Percentiles rank a stretch among this genome's conserved stretches.
phyloP scores from a whole-genome alignment of 2,329 filamentous ascomycete species.

The Phialophora tarda region DNA sequence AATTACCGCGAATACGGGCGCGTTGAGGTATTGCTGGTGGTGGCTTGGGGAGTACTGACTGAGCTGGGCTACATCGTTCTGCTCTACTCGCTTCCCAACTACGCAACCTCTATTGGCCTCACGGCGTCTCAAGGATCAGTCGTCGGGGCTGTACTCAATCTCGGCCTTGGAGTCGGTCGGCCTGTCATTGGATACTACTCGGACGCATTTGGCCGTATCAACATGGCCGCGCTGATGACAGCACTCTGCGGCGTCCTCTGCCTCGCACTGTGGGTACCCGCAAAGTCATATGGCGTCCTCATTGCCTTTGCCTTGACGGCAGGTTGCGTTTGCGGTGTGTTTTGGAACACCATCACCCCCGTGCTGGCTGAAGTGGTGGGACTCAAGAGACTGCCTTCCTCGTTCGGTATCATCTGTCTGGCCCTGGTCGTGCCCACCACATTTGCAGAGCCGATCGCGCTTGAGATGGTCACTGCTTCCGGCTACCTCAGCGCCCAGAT shows the following conservation, averaged over 20 bases:
- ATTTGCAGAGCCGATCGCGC: constrained; percentile 37
- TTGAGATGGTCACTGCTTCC: constrained; percentile 32
- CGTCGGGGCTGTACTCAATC: constrained; percentile 53
- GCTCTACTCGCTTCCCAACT: constrained; percentile 55
- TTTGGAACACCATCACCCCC: constrained; percentile 26
- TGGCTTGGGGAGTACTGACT: constrained; percentile 51
- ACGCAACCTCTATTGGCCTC: constrained; percentile 52
- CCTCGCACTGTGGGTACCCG: constrained; percentile 56
- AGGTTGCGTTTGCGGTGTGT: constrained; percentile 53
- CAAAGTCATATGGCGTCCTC: constrained; percentile 49
- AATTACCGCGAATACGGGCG: constrained; percentile 34
- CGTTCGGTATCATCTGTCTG: constrained; percentile 35
- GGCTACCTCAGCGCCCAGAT: constrained; percentile 35
- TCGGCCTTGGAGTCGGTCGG: constrained; percentile 55
- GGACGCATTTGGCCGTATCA: constrained; percentile 52
- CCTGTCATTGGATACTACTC: constrained; percentile 54
- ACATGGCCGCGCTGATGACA: constrained; percentile 49
- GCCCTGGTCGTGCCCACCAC: constrained; percentile 32
- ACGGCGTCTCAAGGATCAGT: constrained; percentile 46
- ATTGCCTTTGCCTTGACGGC: constrained; percentile 52
- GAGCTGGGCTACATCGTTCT: constrained; percentile 56
- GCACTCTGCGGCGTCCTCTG: constrained; percentile 47
- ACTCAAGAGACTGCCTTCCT: constrained; percentile 33
- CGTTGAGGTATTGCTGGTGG: constrained; percentile 37
- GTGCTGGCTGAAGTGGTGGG: constrained; percentile 35